Evolutionary conservation across 305 asterid genomes (phyloP).

Genomic region (Plantago rigida): DNA sequence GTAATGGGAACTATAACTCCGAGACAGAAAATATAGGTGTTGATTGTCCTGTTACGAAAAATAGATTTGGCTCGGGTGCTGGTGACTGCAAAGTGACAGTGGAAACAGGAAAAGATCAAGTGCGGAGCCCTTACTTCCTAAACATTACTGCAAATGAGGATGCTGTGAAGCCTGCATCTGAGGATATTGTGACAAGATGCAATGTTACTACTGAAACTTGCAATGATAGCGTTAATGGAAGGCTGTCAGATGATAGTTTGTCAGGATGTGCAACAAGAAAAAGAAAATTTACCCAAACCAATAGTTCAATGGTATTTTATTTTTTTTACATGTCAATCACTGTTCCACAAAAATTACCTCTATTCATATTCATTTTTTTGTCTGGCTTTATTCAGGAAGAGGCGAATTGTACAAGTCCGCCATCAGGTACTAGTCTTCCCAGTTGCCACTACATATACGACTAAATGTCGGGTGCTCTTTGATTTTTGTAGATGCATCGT

Average conservation of each 20-base stretch:
- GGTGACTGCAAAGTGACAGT: constrained; percentile 26
- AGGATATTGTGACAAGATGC: constrained; percentile 21
- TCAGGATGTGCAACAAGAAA: constrained; percentile 34
- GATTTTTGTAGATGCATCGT: no score
- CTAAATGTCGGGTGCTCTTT: no score
- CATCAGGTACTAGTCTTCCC: constrained; percentile 30
- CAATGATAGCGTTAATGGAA: constrained; percentile 24
- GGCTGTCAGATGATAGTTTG: constrained; percentile 25
- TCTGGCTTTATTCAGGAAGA: constrained; percentile 32
- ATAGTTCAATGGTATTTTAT: constrained; percentile 41
- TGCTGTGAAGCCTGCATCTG: constrained; percentile 27
- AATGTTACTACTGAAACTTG: constrained; percentile 23
- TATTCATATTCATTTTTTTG: neutral
- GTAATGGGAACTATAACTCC: constrained; percentile 18
- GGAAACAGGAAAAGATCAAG: constrained; percentile 26
- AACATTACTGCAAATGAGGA: constrained; percentile 30
- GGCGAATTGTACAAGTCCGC: constrained; percentile 24
- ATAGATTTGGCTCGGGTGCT: constrained; percentile 25
- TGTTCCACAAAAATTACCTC: neutral
- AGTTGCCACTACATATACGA: neutral
- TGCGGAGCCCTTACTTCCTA: constrained; percentile 36
- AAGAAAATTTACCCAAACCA: constrained; percentile 42
- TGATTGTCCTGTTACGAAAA: constrained; percentile 22
- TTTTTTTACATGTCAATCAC: constrained; percentile 19
- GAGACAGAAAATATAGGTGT: constrained; percentile 26